Base-by-base conservation (phyloP, 2,329 filamentous ascomycete genomes). In the Bipolaris bicolor region DNA sequence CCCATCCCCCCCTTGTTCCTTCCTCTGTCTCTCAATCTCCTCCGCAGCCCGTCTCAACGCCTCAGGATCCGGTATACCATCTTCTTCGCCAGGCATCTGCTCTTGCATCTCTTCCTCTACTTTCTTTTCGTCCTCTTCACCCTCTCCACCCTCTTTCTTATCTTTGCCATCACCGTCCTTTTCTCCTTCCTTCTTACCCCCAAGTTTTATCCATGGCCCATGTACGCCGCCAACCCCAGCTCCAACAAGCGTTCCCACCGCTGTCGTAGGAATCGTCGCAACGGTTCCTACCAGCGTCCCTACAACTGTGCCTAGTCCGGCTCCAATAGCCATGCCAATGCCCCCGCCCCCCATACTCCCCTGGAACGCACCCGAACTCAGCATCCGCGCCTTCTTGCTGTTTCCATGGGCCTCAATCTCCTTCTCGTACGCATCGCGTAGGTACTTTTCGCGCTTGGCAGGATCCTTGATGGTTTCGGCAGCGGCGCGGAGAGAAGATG, bases 141-240 rank as follows among this genome's bases (percentile, higher is more conserved):
- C 48, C 3, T 60, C 66, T 15, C 58, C 56, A 7, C 62, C 58
- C 5, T 64, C 52, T 4, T 46, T 51, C 18, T 55, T 49, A 6
- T 47, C 57, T 7, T 55, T 57, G 11, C 55, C 49, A 9, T 55
- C 58, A 16, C 55, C 47, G 9, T 40, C 53, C 34, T 64, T 49
- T 6, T 50, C 49, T n/a, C 56, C 60, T 29, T 62, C 60, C 33
- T 63, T 67, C 29, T 64, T 44, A 44, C 64, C 61, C 4, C 65
- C 63, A 49, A 80, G 55, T 64, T 77, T 79, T 20, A 80, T 74
- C 65, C 73, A 80, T 11, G 78, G 78, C 33, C 78, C 79, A 65
- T 78, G 75, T 13, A 77, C 69, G 9, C 74, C 74, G 3, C 79
- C 79, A 9, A 77, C 76, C 0, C 77, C 78, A 3, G 70, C 69